Percentiles rank a stretch among this genome's conserved stretches.
Conservation (phyloP, 176 grass and related monocot genomes). For the Areca catechu region DNA sequence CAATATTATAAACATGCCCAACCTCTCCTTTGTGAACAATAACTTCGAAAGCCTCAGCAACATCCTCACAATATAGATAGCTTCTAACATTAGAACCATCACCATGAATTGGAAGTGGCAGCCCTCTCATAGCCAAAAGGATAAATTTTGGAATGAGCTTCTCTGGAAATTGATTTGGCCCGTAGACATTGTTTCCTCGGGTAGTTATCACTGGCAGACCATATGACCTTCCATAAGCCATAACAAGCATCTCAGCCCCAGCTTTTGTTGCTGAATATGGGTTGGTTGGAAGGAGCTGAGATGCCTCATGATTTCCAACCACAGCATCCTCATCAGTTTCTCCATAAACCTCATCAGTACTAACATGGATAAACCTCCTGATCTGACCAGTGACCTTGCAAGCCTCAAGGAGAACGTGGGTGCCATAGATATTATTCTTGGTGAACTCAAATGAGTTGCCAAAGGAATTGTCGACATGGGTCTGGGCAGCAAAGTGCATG, state of each 20-base stretch:
- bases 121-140: conserved; percentile 20
- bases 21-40: conserved; percentile 20
- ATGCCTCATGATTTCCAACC: conserved; percentile 20
- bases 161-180: conserved; percentile 21
- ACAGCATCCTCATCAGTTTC: conserved; percentile 20
- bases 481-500: conserved; percentile 22
- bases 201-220: conserved; percentile 18
- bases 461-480: conserved; percentile 21
- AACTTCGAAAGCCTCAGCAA: conserved; percentile 20
- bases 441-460: conserved; percentile 22
- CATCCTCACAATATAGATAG: conserved; percentile 20
- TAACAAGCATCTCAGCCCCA: conserved; percentile 21
- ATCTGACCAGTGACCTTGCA: conserved; percentile 21
- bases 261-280: conserved; percentile 20
- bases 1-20: conserved; percentile 20
- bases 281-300: conserved; percentile 15
- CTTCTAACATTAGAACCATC: conserved; percentile 20
- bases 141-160: conserved; percentile 19
- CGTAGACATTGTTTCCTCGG: conserved; percentile 17
- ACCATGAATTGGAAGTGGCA: conserved; percentile 12
- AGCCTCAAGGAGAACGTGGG: conserved; percentile 17
- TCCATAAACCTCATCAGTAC: conserved; percentile 19
- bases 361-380: conserved; percentile 21
- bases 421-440: conserved; percentile 22
- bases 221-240: conserved; percentile 25